Evolutionary conservation across 345 rosid genomes (phyloP).

Genomic region (Psidium friedrichsthalianum): DNA sequence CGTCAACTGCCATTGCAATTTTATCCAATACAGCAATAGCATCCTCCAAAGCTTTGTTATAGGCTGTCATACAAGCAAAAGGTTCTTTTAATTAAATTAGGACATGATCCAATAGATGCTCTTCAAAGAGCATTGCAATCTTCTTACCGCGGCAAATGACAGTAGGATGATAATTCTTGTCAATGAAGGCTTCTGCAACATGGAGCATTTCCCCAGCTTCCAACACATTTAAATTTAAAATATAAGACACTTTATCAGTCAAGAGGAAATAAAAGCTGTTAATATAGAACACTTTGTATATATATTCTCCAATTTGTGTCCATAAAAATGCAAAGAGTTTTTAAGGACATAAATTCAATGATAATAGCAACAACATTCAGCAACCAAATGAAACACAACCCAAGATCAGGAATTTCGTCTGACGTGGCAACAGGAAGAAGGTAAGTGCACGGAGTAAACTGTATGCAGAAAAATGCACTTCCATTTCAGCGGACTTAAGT

Average conservation of each 20-base stretch:
- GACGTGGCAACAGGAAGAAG: background rate
- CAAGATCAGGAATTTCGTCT: background rate
- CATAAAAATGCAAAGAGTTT: background rate
- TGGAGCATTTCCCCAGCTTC: slow-evolving; percentile 99
- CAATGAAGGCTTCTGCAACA: slow-evolving; percentile 88
- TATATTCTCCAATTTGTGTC: background rate
- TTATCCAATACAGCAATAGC: slow-evolving; percentile 85
- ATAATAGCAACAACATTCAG: background rate
- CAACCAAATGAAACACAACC: background rate
- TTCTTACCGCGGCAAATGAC: slow-evolving; percentile 80
- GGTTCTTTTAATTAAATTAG: background rate
- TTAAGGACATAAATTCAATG: background rate
- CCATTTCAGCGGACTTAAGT: background rate
- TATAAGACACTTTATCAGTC: background rate
- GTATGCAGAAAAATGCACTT: background rate
- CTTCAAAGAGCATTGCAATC: background rate
- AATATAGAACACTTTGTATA: background rate
- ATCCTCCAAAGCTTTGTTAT: slow-evolving; percentile 90
- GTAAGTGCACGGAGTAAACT: background rate
- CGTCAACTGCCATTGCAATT: slow-evolving; percentile 78
- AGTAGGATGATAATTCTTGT: slow-evolving; percentile 86
- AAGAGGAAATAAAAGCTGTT: background rate
- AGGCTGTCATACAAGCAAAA: slow-evolving; percentile 32
- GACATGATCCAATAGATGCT: background rate
- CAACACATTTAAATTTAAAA: background rate